Evolutionary conservation across 352 stramenopile genomes (phyloP).

Genomic region (Pythium insidiosum): DNA sequence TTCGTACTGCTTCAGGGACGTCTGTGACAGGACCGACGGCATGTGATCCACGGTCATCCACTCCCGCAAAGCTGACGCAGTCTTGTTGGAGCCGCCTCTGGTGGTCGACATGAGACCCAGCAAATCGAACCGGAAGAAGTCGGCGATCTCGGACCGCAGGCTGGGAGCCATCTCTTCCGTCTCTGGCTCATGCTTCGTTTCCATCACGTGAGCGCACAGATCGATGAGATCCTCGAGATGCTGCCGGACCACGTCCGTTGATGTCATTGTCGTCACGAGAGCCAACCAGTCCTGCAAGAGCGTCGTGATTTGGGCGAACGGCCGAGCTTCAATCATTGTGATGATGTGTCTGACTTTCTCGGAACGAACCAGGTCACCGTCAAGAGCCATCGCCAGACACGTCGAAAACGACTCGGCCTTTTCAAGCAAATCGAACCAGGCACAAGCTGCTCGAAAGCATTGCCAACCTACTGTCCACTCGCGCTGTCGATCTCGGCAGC

Average conservation of each 20-base stretch:
- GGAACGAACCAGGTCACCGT: constrained; percentile 35
- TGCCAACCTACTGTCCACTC: constrained; percentile 56
- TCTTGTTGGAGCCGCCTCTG: no score
- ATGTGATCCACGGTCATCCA: no score
- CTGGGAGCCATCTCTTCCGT: constrained; percentile 29
- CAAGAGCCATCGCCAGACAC: constrained; percentile 46
- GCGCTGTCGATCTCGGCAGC: constrained; percentile 15
- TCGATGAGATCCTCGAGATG: constrained; percentile 24
- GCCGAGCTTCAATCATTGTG: constrained; percentile 20
- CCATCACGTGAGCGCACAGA: constrained; percentile 35
- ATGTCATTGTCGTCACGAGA: background rate
- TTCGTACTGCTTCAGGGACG: background rate
- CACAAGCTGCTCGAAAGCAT: constrained; percentile 49
- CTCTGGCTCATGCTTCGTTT: constrained; percentile 7
- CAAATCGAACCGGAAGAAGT: constrained; percentile 41
- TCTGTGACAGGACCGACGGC: no score
- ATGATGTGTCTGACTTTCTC: constrained; percentile 24
- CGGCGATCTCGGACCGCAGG: constrained; percentile 40
- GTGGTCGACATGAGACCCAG: no score
- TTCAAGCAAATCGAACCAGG: constrained; percentile 43
- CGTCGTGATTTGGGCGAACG: constrained; percentile 11
- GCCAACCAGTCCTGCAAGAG: constrained; percentile 44
- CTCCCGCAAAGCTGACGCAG: no score
- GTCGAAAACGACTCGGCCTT: constrained; percentile 19
- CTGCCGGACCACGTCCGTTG: background rate